Evolutionary conservation across 441 rosid genomes (phyloP), one percentile per base, ranked within the genome.

Genomic region (Raphanus hybrid): DNA sequence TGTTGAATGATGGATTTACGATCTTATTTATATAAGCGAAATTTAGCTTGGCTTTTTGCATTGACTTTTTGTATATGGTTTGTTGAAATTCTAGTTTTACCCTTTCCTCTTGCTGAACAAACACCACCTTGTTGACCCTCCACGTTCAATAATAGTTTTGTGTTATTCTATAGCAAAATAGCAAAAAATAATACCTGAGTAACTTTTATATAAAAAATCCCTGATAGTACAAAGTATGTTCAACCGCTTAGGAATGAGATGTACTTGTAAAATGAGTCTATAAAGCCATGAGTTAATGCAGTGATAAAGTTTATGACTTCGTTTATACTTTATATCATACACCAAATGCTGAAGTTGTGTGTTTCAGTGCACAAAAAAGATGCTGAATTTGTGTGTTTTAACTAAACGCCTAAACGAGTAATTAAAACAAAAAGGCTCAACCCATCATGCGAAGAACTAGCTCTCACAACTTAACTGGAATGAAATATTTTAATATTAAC

Each of bases 11-110:
- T 67, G 50, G 37, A 27, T 60, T 27, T 59, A 39, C 52, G 81
- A 67, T 78, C 66, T 70, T 73, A 65, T 73, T 68, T 78, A 67
- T 73, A 78, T 78, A 73, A 78, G 78, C 74, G 54, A 78, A 78
- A 52, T 48, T 41, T 39, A 61, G 70, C 66, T 68, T 71, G 48
- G 68, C 72, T 60, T 68, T 62, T 79, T 69, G 78, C 82, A 79
- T 79, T 79, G 82, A 79, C 82, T 74, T 79, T 48, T 55, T 37
- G 61, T 70, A 15, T 60, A 50, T 4, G 37, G 37, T 15, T n/a
- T 29, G 5, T 29, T 29, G 34, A 29, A 79, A 73, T 78, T 55
- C 50, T 74, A 16, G 62, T 69, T 73, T 78, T 73, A 67, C 82
- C 82, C 75, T 78, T 78, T 78, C 62, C 61, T 62, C 59, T 54